Evolutionary conservation across 768 basidiomycete species (phyloP).

Genomic region (Mycena chlorophos): DNA sequence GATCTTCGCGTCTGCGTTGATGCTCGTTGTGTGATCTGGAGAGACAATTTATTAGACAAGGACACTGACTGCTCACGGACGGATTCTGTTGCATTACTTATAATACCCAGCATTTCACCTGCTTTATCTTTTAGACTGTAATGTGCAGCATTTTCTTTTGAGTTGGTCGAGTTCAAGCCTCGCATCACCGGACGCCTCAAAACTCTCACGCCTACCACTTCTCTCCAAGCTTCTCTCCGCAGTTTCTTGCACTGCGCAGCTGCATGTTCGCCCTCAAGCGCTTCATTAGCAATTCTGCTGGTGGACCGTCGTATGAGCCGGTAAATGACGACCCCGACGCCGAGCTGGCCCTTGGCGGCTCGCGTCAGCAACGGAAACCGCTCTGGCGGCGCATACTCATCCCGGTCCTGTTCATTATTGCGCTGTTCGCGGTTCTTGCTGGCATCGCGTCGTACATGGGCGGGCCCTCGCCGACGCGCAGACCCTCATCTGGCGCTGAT

Average conservation of each 20-base stretch:
- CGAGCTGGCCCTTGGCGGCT: neutral
- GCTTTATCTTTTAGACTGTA: too few species aligned
- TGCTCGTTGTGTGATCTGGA: too few species aligned
- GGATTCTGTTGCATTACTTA: neutral
- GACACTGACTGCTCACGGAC: neutral
- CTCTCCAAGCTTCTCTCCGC: too few species aligned
- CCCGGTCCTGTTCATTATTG: constrained; percentile 10
- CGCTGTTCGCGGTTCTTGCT: constrained; percentile 14
- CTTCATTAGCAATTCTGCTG: constrained; percentile 10
- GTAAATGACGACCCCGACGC: neutral
- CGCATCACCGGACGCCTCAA: too few species aligned
- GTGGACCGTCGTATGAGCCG: constrained; percentile 14
- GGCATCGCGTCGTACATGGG: constrained; percentile 15
- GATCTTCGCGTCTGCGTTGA: too few species aligned
- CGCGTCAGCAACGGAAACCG: neutral
- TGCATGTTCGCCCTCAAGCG: constrained; percentile 14
- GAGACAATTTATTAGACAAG: neutral
- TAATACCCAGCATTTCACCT: too few species aligned
- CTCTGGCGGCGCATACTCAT: constrained; percentile 10
- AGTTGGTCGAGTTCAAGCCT: too few species aligned
- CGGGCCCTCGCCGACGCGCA: neutral
- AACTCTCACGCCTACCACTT: too few species aligned
- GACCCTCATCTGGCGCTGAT: neutral
- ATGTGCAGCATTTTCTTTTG: too few species aligned
- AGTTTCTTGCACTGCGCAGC: neutral